Percentiles rank a stretch among this genome's conserved stretches.
Conservation (phyloP, 2,329 filamentous ascomycete genomes). For the Myriangium duriaei region DNA sequence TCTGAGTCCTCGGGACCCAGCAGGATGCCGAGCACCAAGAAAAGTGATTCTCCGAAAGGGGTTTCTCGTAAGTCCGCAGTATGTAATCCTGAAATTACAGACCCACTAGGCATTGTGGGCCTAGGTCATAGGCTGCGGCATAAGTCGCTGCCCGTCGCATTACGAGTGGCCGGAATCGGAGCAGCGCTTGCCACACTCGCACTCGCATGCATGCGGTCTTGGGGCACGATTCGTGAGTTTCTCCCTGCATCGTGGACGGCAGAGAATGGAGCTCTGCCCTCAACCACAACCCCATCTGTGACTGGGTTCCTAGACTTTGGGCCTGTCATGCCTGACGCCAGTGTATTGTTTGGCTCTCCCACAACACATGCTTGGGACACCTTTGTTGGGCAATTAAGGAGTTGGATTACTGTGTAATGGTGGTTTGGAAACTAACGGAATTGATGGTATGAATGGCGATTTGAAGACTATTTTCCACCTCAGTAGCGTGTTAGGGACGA, state of each 20-base stretch:
- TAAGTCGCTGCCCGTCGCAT: constrained; percentile 2
- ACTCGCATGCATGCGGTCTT: not conserved
- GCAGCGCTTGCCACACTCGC: constrained; percentile 9
- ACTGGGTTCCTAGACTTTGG: not conserved
- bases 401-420: too few relatives aligned
- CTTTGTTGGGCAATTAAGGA: not conserved
- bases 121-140: constrained; percentile 34
- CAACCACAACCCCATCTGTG: not conserved
- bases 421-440: too few relatives aligned
- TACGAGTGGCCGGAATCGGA: constrained; percentile 10
- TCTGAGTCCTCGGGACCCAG: not conserved
- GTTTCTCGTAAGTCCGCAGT: constrained; percentile 18
- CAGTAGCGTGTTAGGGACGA: too few relatives aligned
- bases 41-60: constrained; percentile 15
- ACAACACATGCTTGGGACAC: not conserved
- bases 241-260: not conserved
- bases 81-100: constrained; percentile 42
- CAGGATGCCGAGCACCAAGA: constrained; percentile 13
- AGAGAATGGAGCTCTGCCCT: not conserved
- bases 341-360: not conserved
- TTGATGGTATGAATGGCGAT: too few relatives aligned
- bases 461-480: too few relatives aligned
- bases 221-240: not conserved
- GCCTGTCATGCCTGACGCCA: not conserved
- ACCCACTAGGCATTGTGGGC: constrained; percentile 67